phyloP scores from a whole-genome alignment of 169 alveolate genomes.

The Cardiosporidium cionae region DNA sequence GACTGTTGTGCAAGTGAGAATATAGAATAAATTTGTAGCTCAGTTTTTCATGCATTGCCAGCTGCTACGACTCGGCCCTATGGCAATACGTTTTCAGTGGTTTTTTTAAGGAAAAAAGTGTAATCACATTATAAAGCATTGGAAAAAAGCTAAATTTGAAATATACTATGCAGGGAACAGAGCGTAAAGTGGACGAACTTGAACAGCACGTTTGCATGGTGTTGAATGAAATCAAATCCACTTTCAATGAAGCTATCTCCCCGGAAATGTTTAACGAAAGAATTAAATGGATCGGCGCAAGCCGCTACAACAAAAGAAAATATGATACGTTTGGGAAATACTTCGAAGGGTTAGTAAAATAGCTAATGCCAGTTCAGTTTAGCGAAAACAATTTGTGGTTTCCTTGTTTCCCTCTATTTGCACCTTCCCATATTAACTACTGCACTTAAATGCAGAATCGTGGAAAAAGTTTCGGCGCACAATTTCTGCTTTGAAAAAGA shows the following conservation, averaged over 20 bases:
- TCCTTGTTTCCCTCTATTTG: too few relatives aligned
- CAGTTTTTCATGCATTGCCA: too few relatives aligned
- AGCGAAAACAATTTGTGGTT: too few relatives aligned
- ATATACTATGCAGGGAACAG: background rate
- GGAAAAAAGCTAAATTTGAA: too few relatives aligned
- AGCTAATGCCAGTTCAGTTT: too few relatives aligned
- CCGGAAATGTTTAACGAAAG: background rate
- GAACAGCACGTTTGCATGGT: background rate
- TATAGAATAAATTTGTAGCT: background rate
- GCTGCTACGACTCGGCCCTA: too few relatives aligned
- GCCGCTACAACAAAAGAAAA: background rate
- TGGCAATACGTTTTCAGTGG: too few relatives aligned
- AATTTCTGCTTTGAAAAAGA: background rate
- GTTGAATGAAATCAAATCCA: background rate
- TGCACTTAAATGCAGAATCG: too few relatives aligned
- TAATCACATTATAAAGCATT: too few relatives aligned
- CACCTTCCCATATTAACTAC: too few relatives aligned
- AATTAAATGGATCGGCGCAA: background rate
- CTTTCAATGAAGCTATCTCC: background rate
- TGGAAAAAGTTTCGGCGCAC: background rate
- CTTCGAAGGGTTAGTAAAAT: too few relatives aligned
- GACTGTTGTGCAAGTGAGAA: slow-evolving; percentile 27
- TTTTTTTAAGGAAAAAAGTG: too few relatives aligned
- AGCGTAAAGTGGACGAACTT: background rate
- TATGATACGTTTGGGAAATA: background rate